phyloP scores from a whole-genome alignment of 1,139 yeast genomes.

The Schwanniomyces etchellsii region DNA sequence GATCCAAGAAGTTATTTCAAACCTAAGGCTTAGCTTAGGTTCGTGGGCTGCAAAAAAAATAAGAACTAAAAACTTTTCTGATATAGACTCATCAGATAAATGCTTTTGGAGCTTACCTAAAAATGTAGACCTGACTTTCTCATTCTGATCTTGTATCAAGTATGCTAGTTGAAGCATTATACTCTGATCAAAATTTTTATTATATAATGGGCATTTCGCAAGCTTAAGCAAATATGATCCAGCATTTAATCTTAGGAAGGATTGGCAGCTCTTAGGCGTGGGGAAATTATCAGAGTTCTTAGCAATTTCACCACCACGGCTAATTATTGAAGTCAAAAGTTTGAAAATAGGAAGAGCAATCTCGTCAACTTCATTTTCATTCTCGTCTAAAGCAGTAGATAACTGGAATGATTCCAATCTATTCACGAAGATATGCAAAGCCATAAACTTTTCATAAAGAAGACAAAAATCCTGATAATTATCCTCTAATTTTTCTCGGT shows the following conservation, averaged over 20 bases:
- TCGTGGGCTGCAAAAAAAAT: constrained; percentile 76
- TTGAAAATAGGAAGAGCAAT: constrained; percentile 62
- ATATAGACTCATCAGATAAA: constrained; percentile 47
- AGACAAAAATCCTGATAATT: constrained; percentile 12
- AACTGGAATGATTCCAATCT: constrained; percentile 46
- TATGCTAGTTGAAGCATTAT: constrained; percentile 50
- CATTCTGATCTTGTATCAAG: constrained; percentile 63
- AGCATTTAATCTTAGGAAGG: constrained; percentile 61
- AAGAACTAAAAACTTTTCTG: constrained; percentile 63
- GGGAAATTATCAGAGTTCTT: constrained; percentile 41
- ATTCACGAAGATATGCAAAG: constrained; percentile 59
- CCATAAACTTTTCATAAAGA: constrained; percentile 44
- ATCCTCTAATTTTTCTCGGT: constrained; percentile 35
- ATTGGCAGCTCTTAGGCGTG: constrained; percentile 62
- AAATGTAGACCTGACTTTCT: constrained; percentile 51
- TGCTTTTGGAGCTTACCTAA: constrained; percentile 47
- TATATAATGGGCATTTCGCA: constrained; percentile 51
- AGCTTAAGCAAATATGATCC: constrained; percentile 63
- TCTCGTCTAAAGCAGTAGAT: constrained; percentile 5
- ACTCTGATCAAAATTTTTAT: constrained; percentile 46
- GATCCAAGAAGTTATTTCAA: constrained; percentile 66
- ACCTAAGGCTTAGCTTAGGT: constrained; percentile 47
- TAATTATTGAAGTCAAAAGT: constrained; percentile 58
- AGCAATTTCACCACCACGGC: constrained; percentile 79
- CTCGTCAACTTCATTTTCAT: constrained; percentile 16